phyloP scores from a whole-genome alignment of 495 filamentous ascomycete genomes.

The Ascobolus immersus region DNA sequence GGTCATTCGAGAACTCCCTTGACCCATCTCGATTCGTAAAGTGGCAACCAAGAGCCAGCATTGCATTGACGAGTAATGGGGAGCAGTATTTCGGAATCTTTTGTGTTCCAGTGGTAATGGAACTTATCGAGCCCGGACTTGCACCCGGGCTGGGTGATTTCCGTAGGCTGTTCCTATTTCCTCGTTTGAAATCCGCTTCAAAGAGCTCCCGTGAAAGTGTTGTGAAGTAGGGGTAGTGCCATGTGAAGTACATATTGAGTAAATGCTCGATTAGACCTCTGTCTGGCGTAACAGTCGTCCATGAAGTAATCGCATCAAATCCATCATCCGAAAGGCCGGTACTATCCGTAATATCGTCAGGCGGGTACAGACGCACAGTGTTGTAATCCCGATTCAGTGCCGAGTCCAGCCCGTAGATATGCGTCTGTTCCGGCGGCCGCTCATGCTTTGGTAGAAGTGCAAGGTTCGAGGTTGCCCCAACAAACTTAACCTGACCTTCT shows the following conservation, averaged over 20 bases:
- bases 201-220: constrained; percentile 77
- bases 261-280: constrained; percentile 58
- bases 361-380: too few species aligned
- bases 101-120: background rate
- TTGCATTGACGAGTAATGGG: constrained; percentile 72
- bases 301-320: constrained; percentile 54
- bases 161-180: too few species aligned
- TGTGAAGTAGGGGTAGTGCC: constrained; percentile 95
- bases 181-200: constrained; percentile 56
- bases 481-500: constrained; percentile 71
- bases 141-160: too few species aligned
- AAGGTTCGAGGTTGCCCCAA: constrained; percentile 84
- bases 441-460: constrained; percentile 41
- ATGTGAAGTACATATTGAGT: constrained; percentile 91
- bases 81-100: constrained; percentile 45
- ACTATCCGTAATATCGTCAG: too few species aligned
- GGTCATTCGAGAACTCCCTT: constrained; percentile 40
- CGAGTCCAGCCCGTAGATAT: too few species aligned
- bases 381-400: too few species aligned
- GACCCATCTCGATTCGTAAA: constrained; percentile 58
- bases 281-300: constrained; percentile 71
- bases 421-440: background rate
- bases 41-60: constrained; percentile 88
- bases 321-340: too few species aligned
- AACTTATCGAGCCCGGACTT: too few species aligned